A percentile compares a stretch with the other conserved stretches of the same genome.
Conservation (phyloP, 495 filamentous ascomycete genomes). For the Xylaria nigripes region DNA sequence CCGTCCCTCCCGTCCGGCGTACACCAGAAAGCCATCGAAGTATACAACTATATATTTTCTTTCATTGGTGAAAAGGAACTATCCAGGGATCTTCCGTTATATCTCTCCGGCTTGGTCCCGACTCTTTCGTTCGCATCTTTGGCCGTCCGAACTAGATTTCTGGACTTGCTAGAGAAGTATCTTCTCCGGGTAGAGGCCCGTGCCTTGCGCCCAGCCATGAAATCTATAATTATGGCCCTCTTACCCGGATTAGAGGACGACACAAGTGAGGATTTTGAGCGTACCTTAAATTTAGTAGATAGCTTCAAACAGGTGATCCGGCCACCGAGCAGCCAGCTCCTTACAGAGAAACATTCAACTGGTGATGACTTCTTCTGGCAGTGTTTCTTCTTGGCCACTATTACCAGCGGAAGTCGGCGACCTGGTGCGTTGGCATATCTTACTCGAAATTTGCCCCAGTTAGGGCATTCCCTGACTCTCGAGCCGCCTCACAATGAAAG, state of each 20-base stretch:
- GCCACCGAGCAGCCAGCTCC: slow-evolving; percentile 35
- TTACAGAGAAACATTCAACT: slow-evolving; percentile 45
- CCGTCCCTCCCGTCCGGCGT: slow-evolving; percentile 90
- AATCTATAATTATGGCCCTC: slow-evolving; percentile 74
- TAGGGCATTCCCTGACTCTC: slow-evolving; percentile 42
- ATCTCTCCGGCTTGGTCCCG: slow-evolving; percentile 79
- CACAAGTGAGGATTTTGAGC: slow-evolving; percentile 92
- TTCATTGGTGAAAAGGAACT: slow-evolving; percentile 67
- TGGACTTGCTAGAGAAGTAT: slow-evolving; percentile 74
- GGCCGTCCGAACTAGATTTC: slow-evolving; percentile 72
- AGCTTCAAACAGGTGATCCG: slow-evolving; percentile 63
- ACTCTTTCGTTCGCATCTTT: slow-evolving; percentile 90
- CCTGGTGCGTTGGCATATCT: slow-evolving; percentile 84
- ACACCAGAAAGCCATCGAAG: slow-evolving; percentile 95
- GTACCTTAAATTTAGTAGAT: slow-evolving; percentile 69
- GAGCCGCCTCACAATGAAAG: slow-evolving; percentile 14
- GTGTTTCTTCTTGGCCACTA: slow-evolving; percentile 87
- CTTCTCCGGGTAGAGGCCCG: slow-evolving; percentile 60
- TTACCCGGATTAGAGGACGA: slow-evolving; percentile 93
- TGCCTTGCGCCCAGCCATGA: slow-evolving; percentile 76
- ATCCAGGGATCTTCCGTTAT: slow-evolving; percentile 72
- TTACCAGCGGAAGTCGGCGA: slow-evolving; percentile 76
- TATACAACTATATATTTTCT: slow-evolving; percentile 81
- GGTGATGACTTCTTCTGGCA: slow-evolving; percentile 96
- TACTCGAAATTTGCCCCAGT: slow-evolving; percentile 64